A percentile compares a stretch with the other conserved stretches of the same genome.
Evolutionary conservation across 2,329 filamentous ascomycete genomes (phyloP).

Genomic region (Colletotrichum siamense): DNA sequence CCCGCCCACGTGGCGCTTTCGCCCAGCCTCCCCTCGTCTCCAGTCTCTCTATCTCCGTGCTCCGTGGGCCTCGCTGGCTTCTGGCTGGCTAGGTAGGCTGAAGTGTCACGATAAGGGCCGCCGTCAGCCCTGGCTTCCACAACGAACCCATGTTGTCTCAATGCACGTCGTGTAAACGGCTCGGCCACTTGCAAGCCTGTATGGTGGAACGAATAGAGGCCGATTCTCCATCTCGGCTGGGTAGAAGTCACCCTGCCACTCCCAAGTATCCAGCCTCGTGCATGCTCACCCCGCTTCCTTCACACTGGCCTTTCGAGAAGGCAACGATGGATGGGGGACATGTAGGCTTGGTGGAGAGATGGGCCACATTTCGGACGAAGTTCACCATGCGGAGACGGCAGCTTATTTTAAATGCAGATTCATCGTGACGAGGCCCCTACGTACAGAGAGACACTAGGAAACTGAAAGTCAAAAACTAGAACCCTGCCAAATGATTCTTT

Average conservation of each 20-base stretch:
- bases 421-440: constrained; percentile 24
- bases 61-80: background rate
- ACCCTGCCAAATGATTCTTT: constrained; percentile 25
- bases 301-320: background rate
- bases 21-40: background rate
- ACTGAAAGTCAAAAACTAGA: constrained; percentile 24
- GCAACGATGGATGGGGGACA: background rate
- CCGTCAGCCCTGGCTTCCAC: background rate
- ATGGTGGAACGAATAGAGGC: background rate
- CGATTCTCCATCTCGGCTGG: constrained; percentile 7
- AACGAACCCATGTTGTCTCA: background rate
- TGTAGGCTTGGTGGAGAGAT: background rate
- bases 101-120: background rate
- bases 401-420: constrained; percentile 17
- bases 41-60: background rate
- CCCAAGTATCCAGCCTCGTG: constrained; percentile 1
- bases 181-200: constrained; percentile 1
- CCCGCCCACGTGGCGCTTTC: constrained; percentile 11
- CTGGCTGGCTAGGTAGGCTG: background rate
- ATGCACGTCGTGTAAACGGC: background rate
- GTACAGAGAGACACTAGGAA: constrained; percentile 26
- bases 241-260: background rate
- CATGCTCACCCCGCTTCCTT: constrained; percentile 5
- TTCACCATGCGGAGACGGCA: background rate
- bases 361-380: background rate